Percentiles rank a stretch among this genome's conserved stretches.
Evolutionary conservation across 176 grass and related monocot genomes (phyloP).

Genomic region (Zea luxurians): DNA sequence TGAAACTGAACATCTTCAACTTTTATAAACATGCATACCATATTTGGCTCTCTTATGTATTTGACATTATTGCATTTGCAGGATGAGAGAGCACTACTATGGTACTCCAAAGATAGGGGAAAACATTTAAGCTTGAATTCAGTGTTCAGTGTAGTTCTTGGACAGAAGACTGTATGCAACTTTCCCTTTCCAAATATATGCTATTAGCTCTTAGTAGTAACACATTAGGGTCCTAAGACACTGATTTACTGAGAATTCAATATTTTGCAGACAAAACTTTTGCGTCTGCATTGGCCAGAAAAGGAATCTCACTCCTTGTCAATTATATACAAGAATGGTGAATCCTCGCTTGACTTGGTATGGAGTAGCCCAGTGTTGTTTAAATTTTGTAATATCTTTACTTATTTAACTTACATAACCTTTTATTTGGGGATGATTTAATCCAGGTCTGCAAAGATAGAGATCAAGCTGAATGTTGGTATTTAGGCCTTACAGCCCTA

Average conservation of each 20-base stretch:
- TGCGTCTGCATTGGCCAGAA: slow-evolving; percentile 69
- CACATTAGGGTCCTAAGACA: background rate
- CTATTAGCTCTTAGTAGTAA: slow-evolving; percentile 8
- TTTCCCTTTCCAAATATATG: slow-evolving; percentile 17
- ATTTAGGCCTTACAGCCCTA: slow-evolving; percentile 62
- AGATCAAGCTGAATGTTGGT: slow-evolving; percentile 87
- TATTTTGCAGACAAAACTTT: slow-evolving; percentile 81
- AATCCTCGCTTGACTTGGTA: slow-evolving; percentile 97
- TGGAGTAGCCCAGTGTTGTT: slow-evolving; percentile 17
- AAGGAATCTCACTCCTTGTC: slow-evolving; percentile 88
- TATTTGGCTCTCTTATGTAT: slow-evolving; percentile 2
- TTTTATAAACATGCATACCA: background rate
- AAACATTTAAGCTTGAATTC: slow-evolving; percentile 69
- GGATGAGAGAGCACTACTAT: slow-evolving; percentile 86
- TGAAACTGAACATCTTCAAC: background rate
- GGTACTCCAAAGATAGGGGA: slow-evolving; percentile 82
- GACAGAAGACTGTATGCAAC: slow-evolving; percentile 85
- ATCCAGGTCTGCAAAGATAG: slow-evolving; percentile 87
- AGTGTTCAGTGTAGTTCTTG: slow-evolving; percentile 69
- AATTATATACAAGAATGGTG: slow-evolving; percentile 73
- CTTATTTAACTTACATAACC: background rate
- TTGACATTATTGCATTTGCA: slow-evolving; percentile 41
- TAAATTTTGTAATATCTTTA: slow-evolving; percentile 20
- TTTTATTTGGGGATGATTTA: slow-evolving; percentile 30
- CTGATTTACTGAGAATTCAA: slow-evolving; percentile 30